Evolutionary conservation across 257 asterid species (phyloP), one percentile per base, ranked within the genome.

Genomic region (Solanum piurae): DNA sequence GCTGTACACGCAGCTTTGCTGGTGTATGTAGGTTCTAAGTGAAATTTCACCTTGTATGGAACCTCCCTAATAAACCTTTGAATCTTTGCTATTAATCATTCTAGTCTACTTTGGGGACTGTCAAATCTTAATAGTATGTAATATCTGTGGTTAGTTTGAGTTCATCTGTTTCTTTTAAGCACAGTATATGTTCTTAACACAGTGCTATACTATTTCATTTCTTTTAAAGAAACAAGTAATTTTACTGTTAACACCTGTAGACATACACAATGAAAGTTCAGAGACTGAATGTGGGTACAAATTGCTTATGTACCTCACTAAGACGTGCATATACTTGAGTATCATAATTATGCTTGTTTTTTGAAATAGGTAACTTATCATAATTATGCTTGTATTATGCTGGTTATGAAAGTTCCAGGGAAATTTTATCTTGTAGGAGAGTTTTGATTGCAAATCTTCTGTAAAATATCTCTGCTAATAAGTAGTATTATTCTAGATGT

Each of bases 81-180:
- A 72, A 34, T 72, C 16, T 37, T 11, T 11, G 55, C 55, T 10
- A 75, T 0, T 11, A 37, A 20, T 5, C 52, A 37, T 37, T 37
- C 33, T 21, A 37, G 31, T 37, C 40, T 23, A 36, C 29, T 73
- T 34, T 36, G 23, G 49, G 29, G 16, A 4, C 13, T 21, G 49
- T 10, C 3, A 0, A 0, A 36, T 5, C 29, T 21, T 74, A 0
- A 18, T 73, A 4, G 21, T 10, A 1, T 21, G 5, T 64, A n/a
- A 64, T n/a, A 36, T 21, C 12, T 21, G 5, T 36, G 82, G 31
- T 74, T 10, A 74, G 5, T 74, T 74, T 74, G 11, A 21, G 82
- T 5, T 34, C 2, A 13, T 31, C 23, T 7, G 40, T 10, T 55
- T 73, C 29, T 36, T 33, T 73, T 10, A n/a, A 0, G 46, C 6